Evolutionary conservation across 2,329 filamentous ascomycete genomes (phyloP).

Genomic region (Fusarium pseudoanthophilum): DNA sequence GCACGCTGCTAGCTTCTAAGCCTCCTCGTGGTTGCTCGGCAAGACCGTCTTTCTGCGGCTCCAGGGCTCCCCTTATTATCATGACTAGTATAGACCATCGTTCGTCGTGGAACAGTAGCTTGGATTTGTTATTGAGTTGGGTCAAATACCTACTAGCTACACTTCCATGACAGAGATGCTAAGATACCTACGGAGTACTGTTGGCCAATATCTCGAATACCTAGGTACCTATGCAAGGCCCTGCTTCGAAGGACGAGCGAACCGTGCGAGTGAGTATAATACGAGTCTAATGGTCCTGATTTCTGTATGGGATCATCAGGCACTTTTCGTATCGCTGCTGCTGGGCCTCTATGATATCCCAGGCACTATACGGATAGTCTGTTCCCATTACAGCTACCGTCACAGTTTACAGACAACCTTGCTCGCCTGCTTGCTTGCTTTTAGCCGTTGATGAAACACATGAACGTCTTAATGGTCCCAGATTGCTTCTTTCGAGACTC

Average conservation of each 20-base stretch:
- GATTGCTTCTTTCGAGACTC: constrained; percentile 24
- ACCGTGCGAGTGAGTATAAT: constrained; percentile 14
- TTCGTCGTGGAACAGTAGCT: constrained; percentile 2
- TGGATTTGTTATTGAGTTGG: neutral
- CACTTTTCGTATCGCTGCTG: neutral
- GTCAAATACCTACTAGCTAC: neutral
- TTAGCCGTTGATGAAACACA: constrained; percentile 30
- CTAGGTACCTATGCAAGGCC: neutral
- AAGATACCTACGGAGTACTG: neutral
- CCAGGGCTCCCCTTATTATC: constrained; percentile 19
- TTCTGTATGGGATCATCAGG: neutral
- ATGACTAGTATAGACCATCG: constrained; percentile 18
- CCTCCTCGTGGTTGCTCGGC: constrained; percentile 27
- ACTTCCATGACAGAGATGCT: neutral
- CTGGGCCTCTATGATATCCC: neutral
- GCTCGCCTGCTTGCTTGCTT: constrained; percentile 19
- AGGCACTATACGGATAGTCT: neutral
- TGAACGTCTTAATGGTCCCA: constrained; percentile 22
- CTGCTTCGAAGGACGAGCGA: constrained; percentile 2
- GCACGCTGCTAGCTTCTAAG: constrained; percentile 6
- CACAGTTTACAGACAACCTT: constrained; percentile 1
- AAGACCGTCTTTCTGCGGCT: constrained; percentile 19
- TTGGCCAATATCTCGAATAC: neutral
- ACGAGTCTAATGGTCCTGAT: neutral
- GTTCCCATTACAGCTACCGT: neutral